Conservation (phyloP, 148 eudicot genomes). For the Rhododendron griersonianum region DNA sequence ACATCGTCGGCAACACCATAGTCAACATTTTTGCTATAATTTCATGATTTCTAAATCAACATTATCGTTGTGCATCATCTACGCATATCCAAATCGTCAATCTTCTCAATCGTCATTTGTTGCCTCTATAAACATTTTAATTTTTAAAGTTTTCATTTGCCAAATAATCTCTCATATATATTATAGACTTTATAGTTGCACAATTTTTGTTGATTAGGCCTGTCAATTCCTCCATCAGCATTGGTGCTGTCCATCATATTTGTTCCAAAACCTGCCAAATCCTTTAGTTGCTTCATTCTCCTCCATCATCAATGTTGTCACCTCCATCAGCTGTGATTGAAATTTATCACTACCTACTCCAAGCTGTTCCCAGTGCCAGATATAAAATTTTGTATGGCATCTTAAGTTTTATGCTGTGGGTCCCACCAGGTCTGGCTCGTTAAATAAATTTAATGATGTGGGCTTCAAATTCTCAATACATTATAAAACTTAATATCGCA, state of each 20-base stretch:
- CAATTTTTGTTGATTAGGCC: neutral
- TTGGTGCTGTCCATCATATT: neutral
- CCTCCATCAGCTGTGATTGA: neutral
- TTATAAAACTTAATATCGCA: neutral
- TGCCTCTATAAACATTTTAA: neutral
- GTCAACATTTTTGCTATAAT: no score
- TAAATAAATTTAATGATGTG: neutral
- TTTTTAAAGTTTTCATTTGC: neutral
- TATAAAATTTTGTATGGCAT: neutral
- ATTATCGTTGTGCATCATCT: neutral
- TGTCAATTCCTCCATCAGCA: neutral
- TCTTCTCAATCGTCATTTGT: neutral
- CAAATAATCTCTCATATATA: neutral
- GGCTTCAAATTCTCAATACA: neutral
- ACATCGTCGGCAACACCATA: no score
- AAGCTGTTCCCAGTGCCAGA: neutral
- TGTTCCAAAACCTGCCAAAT: neutral
- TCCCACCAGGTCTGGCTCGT: neutral
- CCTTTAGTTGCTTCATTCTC: neutral
- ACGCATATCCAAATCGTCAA: neutral
- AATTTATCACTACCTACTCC: neutral
- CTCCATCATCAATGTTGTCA: neutral
- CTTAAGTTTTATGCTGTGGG: neutral
- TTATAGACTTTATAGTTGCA: neutral
- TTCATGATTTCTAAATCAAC: neutral